phyloP scores from a whole-genome alignment of 1,284 basidiomycete genomes.

The Agaricales sp. region DNA sequence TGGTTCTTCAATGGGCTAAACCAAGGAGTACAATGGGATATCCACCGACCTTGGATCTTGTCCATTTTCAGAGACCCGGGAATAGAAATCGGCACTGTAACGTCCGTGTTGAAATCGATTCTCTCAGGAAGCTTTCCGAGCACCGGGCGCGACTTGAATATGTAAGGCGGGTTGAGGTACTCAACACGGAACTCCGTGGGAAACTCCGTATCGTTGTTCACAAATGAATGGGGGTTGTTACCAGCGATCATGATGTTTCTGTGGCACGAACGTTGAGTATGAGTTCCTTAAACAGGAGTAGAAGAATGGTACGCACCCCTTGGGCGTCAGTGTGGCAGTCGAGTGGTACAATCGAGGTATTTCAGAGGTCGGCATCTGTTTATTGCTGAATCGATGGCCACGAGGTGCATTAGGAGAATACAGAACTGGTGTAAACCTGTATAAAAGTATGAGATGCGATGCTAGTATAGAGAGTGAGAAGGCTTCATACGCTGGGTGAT shows the following conservation, averaged over 20 bases:
- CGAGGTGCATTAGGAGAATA: constrained; percentile 36
- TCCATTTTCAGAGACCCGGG: constrained; percentile 18
- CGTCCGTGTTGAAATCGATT: constrained; percentile 27
- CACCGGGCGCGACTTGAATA: constrained; percentile 24
- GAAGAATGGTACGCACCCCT: constrained; percentile 16
- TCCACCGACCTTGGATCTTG: constrained; percentile 23
- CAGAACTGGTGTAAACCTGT: constrained; percentile 32
- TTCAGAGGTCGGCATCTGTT: constrained; percentile 32
- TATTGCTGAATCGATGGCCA: constrained; percentile 35
- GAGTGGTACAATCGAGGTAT: constrained; percentile 38
- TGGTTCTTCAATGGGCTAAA: background rate
- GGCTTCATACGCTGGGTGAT: constrained; percentile 21
- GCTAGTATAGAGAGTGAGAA: background rate
- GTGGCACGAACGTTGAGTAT: background rate
- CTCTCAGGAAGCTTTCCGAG: constrained; percentile 25
- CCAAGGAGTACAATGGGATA: background rate
- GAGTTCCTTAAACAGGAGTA: too few species aligned
- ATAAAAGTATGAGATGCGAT: background rate
- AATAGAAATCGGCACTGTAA: constrained; percentile 26
- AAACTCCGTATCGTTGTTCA: constrained; percentile 20
- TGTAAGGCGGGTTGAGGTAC: constrained; percentile 37
- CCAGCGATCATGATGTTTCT: constrained; percentile 37
- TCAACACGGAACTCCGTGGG: constrained; percentile 37
- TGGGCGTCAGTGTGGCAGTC: constrained; percentile 26
- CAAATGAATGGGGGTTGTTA: constrained; percentile 38